Evolutionary conservation across 306 rosid species (phyloP).

Genomic region (Leucaena leucocephala): DNA sequence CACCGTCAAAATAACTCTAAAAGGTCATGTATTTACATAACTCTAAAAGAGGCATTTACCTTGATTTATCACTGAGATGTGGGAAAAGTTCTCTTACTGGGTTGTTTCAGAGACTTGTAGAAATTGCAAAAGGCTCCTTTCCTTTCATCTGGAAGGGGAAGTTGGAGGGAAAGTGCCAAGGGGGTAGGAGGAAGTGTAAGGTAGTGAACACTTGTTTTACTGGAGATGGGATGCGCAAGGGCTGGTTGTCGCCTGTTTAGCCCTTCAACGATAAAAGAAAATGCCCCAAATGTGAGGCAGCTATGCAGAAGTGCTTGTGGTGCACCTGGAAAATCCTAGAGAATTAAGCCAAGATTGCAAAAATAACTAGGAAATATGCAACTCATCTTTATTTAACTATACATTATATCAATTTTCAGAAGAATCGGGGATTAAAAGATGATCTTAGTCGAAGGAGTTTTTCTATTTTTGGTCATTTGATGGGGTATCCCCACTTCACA

Average conservation of each 20-base stretch:
- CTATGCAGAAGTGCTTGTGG: constrained; percentile 95
- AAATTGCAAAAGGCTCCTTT: constrained; percentile 74
- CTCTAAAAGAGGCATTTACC: constrained; percentile 21
- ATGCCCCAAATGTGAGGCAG: constrained; percentile 94
- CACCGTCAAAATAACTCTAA: not conserved
- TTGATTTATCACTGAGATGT: constrained; percentile 40
- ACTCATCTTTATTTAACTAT: constrained; percentile 7
- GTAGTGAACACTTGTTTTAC: constrained; percentile 45
- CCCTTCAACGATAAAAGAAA: constrained; percentile 84
- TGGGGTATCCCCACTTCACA: constrained; percentile 2
- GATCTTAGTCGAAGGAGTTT: not conserved
- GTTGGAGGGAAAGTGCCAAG: constrained; percentile 66
- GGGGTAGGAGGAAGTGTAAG: constrained; percentile 40
- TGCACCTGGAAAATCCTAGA: constrained; percentile 60
- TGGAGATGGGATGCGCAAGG: constrained; percentile 66
- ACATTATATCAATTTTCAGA: constrained; percentile 14
- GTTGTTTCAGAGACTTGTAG: constrained; percentile 65
- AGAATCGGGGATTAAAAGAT: constrained; percentile 6
- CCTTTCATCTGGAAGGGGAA: constrained; percentile 76
- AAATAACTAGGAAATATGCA: constrained; percentile 19
- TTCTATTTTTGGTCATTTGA: not conserved
- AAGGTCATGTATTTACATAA: constrained; percentile 38
- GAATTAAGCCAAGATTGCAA: constrained; percentile 20
- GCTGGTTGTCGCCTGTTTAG: constrained; percentile 94
- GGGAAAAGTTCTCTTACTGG: constrained; percentile 45